Base-by-base conservation (phyloP, 371 early-diverging fungal genomes). In the Encephalitozoon cuniculi region DNA sequence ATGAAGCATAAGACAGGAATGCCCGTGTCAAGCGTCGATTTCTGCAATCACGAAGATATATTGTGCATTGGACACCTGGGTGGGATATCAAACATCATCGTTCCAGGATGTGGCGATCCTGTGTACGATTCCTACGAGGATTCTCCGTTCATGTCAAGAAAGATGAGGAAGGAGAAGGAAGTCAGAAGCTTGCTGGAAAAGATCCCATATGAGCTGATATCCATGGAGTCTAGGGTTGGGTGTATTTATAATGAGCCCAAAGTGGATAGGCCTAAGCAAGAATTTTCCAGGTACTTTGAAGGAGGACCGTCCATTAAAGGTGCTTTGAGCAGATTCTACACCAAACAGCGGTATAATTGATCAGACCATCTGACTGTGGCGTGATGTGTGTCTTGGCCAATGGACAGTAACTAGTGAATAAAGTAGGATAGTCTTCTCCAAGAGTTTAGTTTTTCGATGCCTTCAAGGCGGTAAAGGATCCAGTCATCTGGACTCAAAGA, bases 31-130 rank as follows among this genome's bases (percentile, higher is more conserved):
- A 86, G 87, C 66, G 54, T 94, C 5, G 68, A 80, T 37, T 97
- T 95, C 84, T 91, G 90, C 55, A 96, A 96, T 12, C 94, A 88
- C 88, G 97, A 97, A 83, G 99, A 98, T 88, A 91, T 94, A 9
- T 88, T 98, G 12, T 93, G 92, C 8, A 79, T 90, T 67, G 95
- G 94, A n/a, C 92, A 93, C 84, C 77, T 82, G 28, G 82, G 87
- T 26, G 96, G 96, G 12, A 82, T 96, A 18, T 86, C 88, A 18
- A 90, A 88, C 74, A 81, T 97, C 32, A 87, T 95, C 26, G 87
- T 96, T 26, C 99, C 99, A 15, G 94, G 93, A 40, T 76, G 93
- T 40, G 95, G 96, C 75, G 94, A 96, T 83, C 92, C 96, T 79
- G 93, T 93, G 89, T 94, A 90, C 87, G 96, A 96, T 84, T 87